Evolutionary conservation across 352 stramenopile species (phyloP).

Genomic region (Pythium pyrilobum): DNA sequence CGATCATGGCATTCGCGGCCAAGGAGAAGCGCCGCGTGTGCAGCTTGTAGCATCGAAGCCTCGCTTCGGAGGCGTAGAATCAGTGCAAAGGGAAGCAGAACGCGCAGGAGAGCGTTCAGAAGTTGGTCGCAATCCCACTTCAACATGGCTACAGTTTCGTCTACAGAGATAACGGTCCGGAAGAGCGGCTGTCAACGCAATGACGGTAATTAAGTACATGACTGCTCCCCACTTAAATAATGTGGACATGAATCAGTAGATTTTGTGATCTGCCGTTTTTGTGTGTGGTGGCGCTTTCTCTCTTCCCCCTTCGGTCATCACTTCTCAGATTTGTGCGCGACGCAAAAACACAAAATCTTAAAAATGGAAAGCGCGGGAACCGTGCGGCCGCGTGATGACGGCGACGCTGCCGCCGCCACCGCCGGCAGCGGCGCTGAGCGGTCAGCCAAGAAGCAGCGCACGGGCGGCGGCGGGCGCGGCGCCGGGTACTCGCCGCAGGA

Average conservation of each 20-base stretch:
- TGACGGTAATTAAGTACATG: too few relatives aligned
- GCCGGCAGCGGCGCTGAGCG: neutral
- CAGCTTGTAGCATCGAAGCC: too few relatives aligned
- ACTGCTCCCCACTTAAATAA: too few relatives aligned
- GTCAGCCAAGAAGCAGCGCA: conserved; percentile 3
- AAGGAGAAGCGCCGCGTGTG: neutral
- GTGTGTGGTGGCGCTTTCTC: neutral
- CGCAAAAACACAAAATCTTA: conserved; percentile 1
- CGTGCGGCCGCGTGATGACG: conserved; percentile 2
- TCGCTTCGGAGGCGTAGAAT: too few relatives aligned
- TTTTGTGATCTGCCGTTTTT: neutral
- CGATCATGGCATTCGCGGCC: conserved; percentile 7
- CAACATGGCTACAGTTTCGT: too few relatives aligned
- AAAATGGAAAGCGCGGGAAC: conserved; percentile 17
- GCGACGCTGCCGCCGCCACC: neutral
- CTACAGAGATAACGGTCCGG: too few relatives aligned
- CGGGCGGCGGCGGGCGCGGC: conserved; percentile 5
- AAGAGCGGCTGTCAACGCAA: too few relatives aligned
- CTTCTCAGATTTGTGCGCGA: too few relatives aligned
- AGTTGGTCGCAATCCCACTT: too few relatives aligned
- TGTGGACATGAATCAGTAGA: too few relatives aligned
- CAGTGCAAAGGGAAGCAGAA: too few relatives aligned
- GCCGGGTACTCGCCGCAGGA: conserved; percentile 16
- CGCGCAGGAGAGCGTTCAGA: too few relatives aligned
- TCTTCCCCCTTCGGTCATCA: neutral